Evolutionary conservation across 768 basidiomycete genomes (phyloP), one percentile per base, ranked within the genome.

Genomic region (Collybia sordida): DNA sequence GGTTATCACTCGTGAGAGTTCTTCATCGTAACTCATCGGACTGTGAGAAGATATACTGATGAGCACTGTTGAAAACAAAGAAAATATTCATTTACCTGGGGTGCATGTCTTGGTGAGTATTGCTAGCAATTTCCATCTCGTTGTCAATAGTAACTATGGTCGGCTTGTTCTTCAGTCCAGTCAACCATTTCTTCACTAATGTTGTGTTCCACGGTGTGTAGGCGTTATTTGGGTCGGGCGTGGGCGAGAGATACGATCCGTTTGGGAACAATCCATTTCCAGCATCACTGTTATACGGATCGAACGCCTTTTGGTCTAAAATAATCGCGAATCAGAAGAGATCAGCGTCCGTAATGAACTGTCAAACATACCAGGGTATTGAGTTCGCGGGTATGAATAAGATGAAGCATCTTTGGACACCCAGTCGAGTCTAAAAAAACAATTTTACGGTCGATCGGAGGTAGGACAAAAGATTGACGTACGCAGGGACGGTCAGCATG

Each of bases 41-140:
- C 75, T 77, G 38, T 31, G 9, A 12, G 35, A 11, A 43, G 42
- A 17, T n/a, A 24, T 3, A n/a, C 15, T n/a, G 42, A 25, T 52
- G 28, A 47, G 50, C 4, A 21, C 6, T 9, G 31, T 22, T 2
- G 25, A 35, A 35, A 25, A 18, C 42, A 45, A 28, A 19, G 23
- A 45, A 19, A 8, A 4, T 17, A 18, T 47, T 6, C 15, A 57
- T 69, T 34, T 60, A 75, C 74, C 52, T 54, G 1, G 80, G 78
- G 57, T 81, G 80, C 78, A 81, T 81, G 53, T 81, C 80, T 59
- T 77, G 75, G 56, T 81, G 80, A 15, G 80, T 81, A 52, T 57
- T 74, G 44, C 64, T 64, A 12, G 80, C 75, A 46, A 81, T 81
- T 58, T 81, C 80, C 14, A 81, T 81, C 60, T 81, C 80, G 58